phyloP scores from a whole-genome alignment of 2,329 filamentous ascomycete species.

The Diaporthe vaccinii region DNA sequence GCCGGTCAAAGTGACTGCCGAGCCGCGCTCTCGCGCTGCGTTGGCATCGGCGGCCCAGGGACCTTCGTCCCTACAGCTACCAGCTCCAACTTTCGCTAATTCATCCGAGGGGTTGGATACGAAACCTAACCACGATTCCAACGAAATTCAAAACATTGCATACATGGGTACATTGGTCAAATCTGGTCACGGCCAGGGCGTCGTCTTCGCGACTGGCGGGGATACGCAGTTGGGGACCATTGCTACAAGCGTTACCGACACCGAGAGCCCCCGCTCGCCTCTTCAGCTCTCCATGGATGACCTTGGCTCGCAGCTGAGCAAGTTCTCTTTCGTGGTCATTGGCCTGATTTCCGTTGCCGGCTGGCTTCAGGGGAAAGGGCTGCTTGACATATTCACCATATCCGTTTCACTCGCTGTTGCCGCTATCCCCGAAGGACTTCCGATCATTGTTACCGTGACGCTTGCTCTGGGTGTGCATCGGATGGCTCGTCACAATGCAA shows the following conservation, averaged over 20 bases:
- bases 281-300: constrained; percentile 97
- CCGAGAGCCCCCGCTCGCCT: constrained; percentile 94
- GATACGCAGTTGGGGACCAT: constrained; percentile 97
- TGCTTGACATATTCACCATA: constrained; percentile 97
- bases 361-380: constrained; percentile 87
- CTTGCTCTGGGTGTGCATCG: constrained; percentile 93
- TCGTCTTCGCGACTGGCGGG: constrained; percentile 96
- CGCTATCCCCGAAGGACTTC: constrained; percentile 94
- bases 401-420: constrained; percentile 97
- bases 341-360: constrained; percentile 93
- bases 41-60: constrained; percentile 45
- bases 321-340: constrained; percentile 96
- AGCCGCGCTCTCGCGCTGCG: constrained; percentile 60
- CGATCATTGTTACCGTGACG: constrained; percentile 98
- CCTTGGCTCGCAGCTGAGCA: constrained; percentile 95
- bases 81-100: constrained; percentile 50
- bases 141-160: constrained; percentile 89
- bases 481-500: constrained; percentile 95
- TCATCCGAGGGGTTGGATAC: constrained; percentile 54
- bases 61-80: constrained; percentile 49
- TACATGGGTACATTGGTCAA: constrained; percentile 98
- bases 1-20: constrained; percentile 83
- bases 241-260: constrained; percentile 92
- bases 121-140: constrained; percentile 71
- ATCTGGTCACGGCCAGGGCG: constrained; percentile 93